Conservation (phyloP, 306 rosid genomes). For the Prunus mume region DNA sequence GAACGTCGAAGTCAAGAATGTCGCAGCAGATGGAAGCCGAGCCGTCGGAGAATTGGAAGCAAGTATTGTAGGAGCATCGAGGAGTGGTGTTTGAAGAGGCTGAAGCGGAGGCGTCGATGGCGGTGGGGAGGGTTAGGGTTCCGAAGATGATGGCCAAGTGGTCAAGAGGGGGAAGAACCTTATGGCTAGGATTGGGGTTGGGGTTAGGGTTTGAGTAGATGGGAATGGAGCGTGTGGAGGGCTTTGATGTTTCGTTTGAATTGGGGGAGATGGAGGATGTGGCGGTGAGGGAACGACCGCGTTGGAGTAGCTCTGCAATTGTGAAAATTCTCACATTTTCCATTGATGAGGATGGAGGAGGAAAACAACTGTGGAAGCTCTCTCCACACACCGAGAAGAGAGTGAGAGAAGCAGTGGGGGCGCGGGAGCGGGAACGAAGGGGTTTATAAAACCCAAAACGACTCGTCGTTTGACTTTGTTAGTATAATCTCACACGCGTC, state of each 20-base stretch:
- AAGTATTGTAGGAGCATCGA: slow-evolving; percentile 43
- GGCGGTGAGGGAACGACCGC: slow-evolving; percentile 53
- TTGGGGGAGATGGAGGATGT: slow-evolving; percentile 23
- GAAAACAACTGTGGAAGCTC: background rate
- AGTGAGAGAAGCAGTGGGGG: background rate
- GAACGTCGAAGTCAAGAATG: slow-evolving; percentile 46
- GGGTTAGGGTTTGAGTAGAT: slow-evolving; percentile 20
- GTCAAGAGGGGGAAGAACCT: slow-evolving; percentile 45
- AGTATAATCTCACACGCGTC: background rate
- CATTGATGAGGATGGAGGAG: slow-evolving; percentile 21
- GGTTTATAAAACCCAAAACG: background rate
- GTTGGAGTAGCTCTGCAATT: slow-evolving; percentile 44
- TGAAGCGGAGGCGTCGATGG: background rate
- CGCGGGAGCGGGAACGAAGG: background rate
- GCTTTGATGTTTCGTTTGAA: slow-evolving; percentile 7
- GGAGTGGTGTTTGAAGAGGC: background rate
- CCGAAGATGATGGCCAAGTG: slow-evolving; percentile 52
- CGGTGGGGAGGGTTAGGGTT: slow-evolving; percentile 47
- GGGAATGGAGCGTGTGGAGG: background rate
- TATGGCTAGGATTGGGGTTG: slow-evolving; percentile 4
- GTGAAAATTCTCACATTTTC: slow-evolving; percentile 27
- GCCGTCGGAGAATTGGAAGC: slow-evolving; percentile 73
- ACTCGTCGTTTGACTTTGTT: background rate
- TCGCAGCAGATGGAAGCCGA: slow-evolving; percentile 75
- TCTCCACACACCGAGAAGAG: background rate